A percentile compares a stretch with the other conserved stretches of the same genome.
Evolutionary conservation across 495 filamentous ascomycete species (phyloP).

Genomic region (Aspergillus asperescens): DNA sequence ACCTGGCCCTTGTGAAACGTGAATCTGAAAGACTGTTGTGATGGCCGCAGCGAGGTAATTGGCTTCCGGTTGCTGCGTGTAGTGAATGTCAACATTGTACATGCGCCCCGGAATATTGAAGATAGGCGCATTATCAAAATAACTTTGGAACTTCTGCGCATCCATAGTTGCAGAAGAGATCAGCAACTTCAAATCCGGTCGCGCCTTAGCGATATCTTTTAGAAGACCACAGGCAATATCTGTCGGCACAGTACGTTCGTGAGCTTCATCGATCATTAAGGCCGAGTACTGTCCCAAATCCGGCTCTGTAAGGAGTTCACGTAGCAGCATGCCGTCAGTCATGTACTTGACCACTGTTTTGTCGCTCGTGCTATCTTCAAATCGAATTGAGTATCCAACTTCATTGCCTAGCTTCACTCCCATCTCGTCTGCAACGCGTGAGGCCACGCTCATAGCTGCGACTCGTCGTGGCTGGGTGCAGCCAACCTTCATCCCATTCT

Average conservation of each 20-base stretch:
- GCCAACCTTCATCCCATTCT: constrained; percentile 54
- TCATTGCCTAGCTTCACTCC: constrained; percentile 86
- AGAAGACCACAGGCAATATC: constrained; percentile 88
- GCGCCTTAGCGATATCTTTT: constrained; percentile 82
- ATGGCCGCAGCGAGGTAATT: constrained; percentile 91
- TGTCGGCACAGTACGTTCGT: constrained; percentile 87
- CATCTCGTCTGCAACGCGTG: constrained; percentile 92
- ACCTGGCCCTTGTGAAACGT: constrained; percentile 77
- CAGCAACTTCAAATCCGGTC: constrained; percentile 84
- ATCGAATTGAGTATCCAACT: constrained; percentile 93
- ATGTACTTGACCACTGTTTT: constrained; percentile 95
- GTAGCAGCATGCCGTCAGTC: constrained; percentile 95
- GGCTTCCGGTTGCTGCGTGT: constrained; percentile 85
- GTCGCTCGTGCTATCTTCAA: constrained; percentile 88
- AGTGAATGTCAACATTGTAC: constrained; percentile 89
- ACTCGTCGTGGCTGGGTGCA: constrained; percentile 85
- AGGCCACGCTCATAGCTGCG: constrained; percentile 92
- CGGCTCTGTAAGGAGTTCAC: constrained; percentile 88
- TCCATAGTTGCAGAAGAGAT: constrained; percentile 96
- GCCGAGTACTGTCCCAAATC: constrained; percentile 79
- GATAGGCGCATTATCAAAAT: constrained; percentile 92
- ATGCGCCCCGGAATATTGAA: constrained; percentile 92
- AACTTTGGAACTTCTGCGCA: constrained; percentile 85
- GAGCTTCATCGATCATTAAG: constrained; percentile 96
- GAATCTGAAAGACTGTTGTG: constrained; percentile 94